Percentiles rank a stretch among this genome's conserved stretches.
phyloP scores from a whole-genome alignment of 2,329 filamentous ascomycete genomes.

The Hymenoscyphus repandus region DNA sequence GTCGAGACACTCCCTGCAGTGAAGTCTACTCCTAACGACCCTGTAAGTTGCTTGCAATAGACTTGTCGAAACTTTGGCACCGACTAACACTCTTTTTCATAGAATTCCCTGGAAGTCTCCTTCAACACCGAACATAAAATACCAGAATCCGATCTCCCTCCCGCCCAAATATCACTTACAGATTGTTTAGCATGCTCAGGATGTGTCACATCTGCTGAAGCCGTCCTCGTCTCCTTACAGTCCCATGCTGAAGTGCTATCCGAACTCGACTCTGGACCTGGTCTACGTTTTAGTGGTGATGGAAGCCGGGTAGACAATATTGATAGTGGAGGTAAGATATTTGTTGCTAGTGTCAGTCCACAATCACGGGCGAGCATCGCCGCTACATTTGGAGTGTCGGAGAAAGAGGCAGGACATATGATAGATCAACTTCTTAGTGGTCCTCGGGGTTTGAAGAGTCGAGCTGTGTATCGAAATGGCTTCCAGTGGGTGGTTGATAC shows the following conservation, averaged over 20 bases:
- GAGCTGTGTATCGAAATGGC: constrained; percentile 66
- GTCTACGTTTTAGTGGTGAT: constrained; percentile 26
- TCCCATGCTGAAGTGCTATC: constrained; percentile 87
- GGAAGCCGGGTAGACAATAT: constrained; percentile 44
- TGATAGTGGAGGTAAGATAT: constrained; percentile 63
- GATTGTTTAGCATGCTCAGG: constrained; percentile 97
- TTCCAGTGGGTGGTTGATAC: constrained; percentile 93
- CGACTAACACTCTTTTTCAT: constrained; percentile 8
- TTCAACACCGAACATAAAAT: constrained; percentile 73
- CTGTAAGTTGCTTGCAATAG: constrained; percentile 32
- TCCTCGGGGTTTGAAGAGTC: constrained; percentile 59
- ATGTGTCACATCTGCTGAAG: constrained; percentile 95
- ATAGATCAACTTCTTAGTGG: constrained; percentile 75
- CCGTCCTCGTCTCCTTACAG: constrained; percentile 91
- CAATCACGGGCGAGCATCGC: constrained; percentile 87
- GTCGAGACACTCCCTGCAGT: constrained; percentile 80
- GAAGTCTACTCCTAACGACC: constrained; percentile 38
- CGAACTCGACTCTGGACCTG: constrained; percentile 65
- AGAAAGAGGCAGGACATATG: constrained; percentile 72
- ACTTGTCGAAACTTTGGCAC: neutral
- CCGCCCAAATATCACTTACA: constrained; percentile 90
- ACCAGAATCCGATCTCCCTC: constrained; percentile 49
- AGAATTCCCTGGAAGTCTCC: constrained; percentile 70
- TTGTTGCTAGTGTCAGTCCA: constrained; percentile 88
- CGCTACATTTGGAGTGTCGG: constrained; percentile 71